Conservation (phyloP, 257 asterid genomes). For the Eustoma russellianum region DNA sequence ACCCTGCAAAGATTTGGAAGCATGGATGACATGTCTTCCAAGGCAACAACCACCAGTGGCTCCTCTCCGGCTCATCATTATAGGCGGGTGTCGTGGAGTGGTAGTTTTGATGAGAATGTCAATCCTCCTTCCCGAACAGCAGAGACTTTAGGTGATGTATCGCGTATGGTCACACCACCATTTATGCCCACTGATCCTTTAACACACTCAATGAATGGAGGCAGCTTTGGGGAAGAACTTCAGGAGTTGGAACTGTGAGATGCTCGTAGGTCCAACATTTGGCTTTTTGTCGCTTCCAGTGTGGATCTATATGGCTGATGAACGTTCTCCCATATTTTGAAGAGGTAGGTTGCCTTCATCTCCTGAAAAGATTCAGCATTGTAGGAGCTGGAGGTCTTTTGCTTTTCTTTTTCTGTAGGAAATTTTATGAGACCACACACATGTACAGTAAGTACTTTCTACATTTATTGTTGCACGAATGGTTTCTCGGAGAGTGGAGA, state of each 20-base stretch:
- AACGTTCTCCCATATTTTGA: no score
- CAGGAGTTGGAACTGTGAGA: constrained; percentile 87
- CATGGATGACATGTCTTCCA: constrained; percentile 51
- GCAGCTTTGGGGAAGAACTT: constrained; percentile 66
- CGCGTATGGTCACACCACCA: constrained; percentile 33
- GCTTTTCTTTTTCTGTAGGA: no score
- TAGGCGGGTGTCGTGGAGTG: constrained; percentile 92
- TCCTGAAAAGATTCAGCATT: no score
- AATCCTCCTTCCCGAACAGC: constrained; percentile 28
- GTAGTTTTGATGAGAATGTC: constrained; percentile 38
- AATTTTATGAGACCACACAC: no score
- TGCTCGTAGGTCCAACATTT: not conserved
- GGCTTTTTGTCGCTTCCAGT: no score
- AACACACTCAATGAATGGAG: constrained; percentile 21
- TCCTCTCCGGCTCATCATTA: constrained; percentile 37
- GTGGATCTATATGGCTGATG: no score
- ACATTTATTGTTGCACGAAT: no score
- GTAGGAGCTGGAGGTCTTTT: no score
- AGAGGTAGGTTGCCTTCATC: no score
- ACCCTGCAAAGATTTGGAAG: constrained; percentile 65
- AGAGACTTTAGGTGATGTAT: constrained; percentile 44
- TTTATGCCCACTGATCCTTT: constrained; percentile 27
- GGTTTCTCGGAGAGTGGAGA: no score
- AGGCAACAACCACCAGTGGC: constrained; percentile 12
- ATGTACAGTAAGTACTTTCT: no score